Percentiles rank a stretch among this genome's conserved stretches.
phyloP scores from a whole-genome alignment of 306 rosid genomes.

The Carpinus fangiana region DNA sequence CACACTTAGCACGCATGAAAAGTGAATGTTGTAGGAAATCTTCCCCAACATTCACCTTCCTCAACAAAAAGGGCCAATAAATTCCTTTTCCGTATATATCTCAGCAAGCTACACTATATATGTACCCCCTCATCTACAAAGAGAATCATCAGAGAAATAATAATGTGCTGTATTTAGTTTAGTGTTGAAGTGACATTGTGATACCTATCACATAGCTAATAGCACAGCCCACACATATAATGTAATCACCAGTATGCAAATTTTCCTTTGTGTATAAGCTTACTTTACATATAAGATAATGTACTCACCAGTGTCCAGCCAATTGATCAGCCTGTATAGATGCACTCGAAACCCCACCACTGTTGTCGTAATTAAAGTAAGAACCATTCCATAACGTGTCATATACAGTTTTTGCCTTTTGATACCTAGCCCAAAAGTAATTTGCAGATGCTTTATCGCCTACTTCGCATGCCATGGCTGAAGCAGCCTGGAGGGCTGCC shows the following conservation, averaged over 20 bases:
- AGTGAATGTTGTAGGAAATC: no score
- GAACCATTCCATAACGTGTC: constrained; percentile 94
- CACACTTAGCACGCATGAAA: no score
- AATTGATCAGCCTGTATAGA: constrained; percentile 97
- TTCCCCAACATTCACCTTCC: no score
- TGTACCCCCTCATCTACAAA: no score
- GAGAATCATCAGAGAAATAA: no score
- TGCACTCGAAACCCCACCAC: constrained; percentile 63
- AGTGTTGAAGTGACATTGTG: no score
- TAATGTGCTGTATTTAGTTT: no score
- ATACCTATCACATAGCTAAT: not conserved
- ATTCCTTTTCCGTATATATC: no score
- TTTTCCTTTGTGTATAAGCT: not conserved
- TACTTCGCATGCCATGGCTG: constrained; percentile 75
- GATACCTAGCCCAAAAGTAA: constrained; percentile 76
- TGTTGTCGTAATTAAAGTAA: constrained; percentile 82
- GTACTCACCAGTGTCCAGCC: constrained; percentile 83
- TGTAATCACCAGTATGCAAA: not conserved
- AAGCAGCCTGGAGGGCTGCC: constrained; percentile 92
- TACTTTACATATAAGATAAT: constrained; percentile 24
- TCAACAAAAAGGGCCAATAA: no score
- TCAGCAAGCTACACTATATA: no score
- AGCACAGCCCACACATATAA: not conserved
- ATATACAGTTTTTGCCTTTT: constrained; percentile 73
- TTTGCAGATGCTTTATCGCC: constrained; percentile 77